Evolutionary conservation across 495 filamentous ascomycete species (phyloP).

Genomic region (Talaromyces proteolyticus): DNA sequence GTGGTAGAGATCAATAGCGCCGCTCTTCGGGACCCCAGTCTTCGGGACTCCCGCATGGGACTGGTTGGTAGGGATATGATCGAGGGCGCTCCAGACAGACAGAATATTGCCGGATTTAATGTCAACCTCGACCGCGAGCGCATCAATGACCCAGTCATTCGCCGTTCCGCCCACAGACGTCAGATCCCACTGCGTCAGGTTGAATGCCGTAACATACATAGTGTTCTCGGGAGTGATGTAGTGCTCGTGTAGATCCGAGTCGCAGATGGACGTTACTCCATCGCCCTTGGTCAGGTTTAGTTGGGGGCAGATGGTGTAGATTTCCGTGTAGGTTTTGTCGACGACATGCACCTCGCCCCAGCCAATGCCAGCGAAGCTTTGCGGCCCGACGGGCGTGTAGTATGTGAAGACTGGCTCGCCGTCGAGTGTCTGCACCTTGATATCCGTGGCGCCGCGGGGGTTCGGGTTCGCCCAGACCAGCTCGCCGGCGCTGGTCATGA

Average conservation of each 20-base stretch:
- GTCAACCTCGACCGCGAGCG: constrained; percentile 39
- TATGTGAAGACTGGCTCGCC: constrained; percentile 29
- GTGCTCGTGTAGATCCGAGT: constrained; percentile 43
- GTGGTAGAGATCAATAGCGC: constrained; percentile 35
- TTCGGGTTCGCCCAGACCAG: not conserved
- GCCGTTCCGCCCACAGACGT: constrained; percentile 31
- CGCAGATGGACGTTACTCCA: constrained; percentile 18
- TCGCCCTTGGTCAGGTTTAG: constrained; percentile 24
- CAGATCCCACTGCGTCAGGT: constrained; percentile 42
- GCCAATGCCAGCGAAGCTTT: constrained; percentile 25
- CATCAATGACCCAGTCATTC: constrained; percentile 41
- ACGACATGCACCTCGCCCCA: constrained; percentile 31
- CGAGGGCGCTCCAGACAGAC: constrained; percentile 25
- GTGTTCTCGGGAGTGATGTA: constrained; percentile 41
- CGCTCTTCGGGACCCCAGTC: constrained; percentile 18
- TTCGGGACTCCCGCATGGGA: constrained; percentile 15
- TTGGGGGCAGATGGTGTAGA: constrained; percentile 25
- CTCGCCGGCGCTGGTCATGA: not conserved
- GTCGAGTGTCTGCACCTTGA: constrained; percentile 25
- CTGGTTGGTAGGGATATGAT: constrained; percentile 20
- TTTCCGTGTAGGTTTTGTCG: constrained; percentile 32
- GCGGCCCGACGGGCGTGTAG: constrained; percentile 23
- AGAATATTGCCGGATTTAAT: constrained; percentile 30
- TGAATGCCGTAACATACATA: constrained; percentile 49
- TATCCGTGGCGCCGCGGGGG: not conserved